A percentile compares a stretch with the other conserved stretches of the same genome.
Conservation (phyloP, 139 green algal genomes). For the Picochlorum sp. region DNA sequence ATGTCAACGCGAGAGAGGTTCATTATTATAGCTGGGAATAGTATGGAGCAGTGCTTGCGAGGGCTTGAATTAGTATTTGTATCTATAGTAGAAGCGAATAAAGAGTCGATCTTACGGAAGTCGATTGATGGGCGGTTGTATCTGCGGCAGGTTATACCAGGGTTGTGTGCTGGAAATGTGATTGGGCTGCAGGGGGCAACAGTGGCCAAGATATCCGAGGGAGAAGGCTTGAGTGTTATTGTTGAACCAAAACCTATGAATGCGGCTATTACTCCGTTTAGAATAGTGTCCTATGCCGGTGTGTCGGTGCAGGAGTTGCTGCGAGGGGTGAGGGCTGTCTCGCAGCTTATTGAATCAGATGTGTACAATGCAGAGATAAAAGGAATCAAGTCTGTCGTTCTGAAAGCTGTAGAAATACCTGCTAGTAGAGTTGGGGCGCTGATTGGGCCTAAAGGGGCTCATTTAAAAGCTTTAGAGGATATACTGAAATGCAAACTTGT, state of each 20-base stretch:
- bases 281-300: conserved; percentile 16
- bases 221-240: conserved; percentile 4
- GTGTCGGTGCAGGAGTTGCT: conserved; percentile 1
- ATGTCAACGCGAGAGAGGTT: conserved; percentile 18
- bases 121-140: background rate
- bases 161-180: conserved; percentile 22
- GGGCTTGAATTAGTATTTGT: conserved; percentile 14
- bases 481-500: conserved; percentile 26
- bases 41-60: background rate
- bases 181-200: conserved; percentile 22
- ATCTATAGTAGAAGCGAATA: conserved; percentile 7
- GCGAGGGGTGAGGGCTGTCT: conserved; percentile 14
- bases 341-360: conserved; percentile 16
- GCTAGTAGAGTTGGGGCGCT: conserved; percentile 18
- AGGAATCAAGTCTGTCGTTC: conserved; percentile 18
- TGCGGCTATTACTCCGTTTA: conserved; percentile 30
- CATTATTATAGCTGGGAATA: conserved; percentile 28
- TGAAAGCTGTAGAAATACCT: conserved; percentile 23
- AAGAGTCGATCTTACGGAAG: conserved; percentile 7
- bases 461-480: conserved; percentile 29
- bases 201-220: conserved; percentile 11
- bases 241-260: conserved; percentile 20
- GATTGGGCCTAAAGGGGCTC: conserved; percentile 18
- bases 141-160: conserved; percentile 24
- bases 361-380: conserved; percentile 20